A percentile compares a stretch with the other conserved stretches of the same genome.
These are phyloP conservation scores for Chimonanthus salicifolius DNA, from an alignment of 164 flowering plant species.

Conservation along the genomic window DNA sequence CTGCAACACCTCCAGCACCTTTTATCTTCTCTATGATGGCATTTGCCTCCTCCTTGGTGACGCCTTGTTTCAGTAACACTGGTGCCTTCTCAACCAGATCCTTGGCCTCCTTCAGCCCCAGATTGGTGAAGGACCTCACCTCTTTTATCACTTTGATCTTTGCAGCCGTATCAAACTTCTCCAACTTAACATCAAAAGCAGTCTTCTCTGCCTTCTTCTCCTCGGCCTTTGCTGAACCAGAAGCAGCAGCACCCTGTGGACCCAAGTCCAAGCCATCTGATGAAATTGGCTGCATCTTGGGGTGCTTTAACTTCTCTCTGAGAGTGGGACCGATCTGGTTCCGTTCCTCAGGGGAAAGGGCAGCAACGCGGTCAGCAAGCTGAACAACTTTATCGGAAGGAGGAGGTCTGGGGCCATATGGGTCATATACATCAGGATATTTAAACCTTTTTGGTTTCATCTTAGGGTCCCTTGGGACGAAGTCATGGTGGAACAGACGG, in stretches of 20 bases:
- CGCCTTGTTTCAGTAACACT: not conserved
- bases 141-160: conserved; percentile 15
- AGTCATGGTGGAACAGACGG: not conserved
- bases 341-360: not conserved
- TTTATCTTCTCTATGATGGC: conserved; percentile 9
- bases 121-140: conserved; percentile 13
- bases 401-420: conserved; percentile 4
- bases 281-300: conserved; percentile 25
- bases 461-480: conserved; percentile 1
- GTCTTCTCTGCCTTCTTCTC: conserved; percentile 9
- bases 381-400: conserved; percentile 42
- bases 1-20: conserved; percentile 67
- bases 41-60: conserved; percentile 10
- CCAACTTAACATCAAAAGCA: conserved; percentile 8
- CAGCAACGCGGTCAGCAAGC: conserved; percentile 41
- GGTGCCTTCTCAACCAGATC: conserved; percentile 16
- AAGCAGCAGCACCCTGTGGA: conserved; percentile 17
- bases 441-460: conserved; percentile 8
- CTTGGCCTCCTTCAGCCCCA: conserved; percentile 19
- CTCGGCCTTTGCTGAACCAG: conserved; percentile 7
- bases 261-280: conserved; percentile 7
- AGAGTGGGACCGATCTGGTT: conserved; percentile 42
- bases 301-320: conserved; percentile 38
- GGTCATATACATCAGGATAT: conserved; percentile 6
- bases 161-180: conserved; percentile 9